Evolutionary conservation across 164 flowering plant species (phyloP), one percentile per base, ranked within the genome.

Genomic region (Liquidambar formosana): DNA sequence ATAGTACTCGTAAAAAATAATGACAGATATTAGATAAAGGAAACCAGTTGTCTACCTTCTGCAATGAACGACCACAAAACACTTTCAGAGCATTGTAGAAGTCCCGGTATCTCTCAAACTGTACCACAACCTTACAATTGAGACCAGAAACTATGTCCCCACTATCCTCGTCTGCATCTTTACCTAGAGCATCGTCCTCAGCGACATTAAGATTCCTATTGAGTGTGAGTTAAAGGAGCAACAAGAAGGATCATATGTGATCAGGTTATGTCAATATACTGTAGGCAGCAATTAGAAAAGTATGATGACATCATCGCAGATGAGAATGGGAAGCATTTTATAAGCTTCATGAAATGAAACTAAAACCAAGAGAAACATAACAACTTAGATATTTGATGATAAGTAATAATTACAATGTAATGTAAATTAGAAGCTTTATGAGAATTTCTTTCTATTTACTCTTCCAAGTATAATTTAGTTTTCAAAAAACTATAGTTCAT

Each of bases 191-290:
- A 87, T 88, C 79, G 73, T 91, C 94, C 80, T 76, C 94, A 56
- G 89, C 88, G 77, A 92, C 91, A 82, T 81, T 84, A 77, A 94
- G 93, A 75, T 87, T 87, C 99, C 99, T 94, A 86, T 41, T 9
- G 21, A 63, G 48, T 63, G 38, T 4, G 59, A 63, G 68, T 61
- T 28, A 62, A 47, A 48, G 43, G 11, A 66, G 27, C 22, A 60
- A 12, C 60, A 71, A 64, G 21, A 61, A 52, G 28, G 16, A 61
- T 26, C 6, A 47, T 15, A 21, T 21, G 57, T 10, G 56, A 63
- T 73, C 65, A 70, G 53, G 57, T 53, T 21, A 68, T 48, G 27
- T 64, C 22, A 14, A 16, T n/a, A 38, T n/a, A 11, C 0, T 26
- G 51, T 5, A 23, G 33, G 54, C 14, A n/a, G 47, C 67, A 64